Evolutionary conservation across 495 filamentous ascomycete species (phyloP).

Genomic region (Podospora comata): DNA sequence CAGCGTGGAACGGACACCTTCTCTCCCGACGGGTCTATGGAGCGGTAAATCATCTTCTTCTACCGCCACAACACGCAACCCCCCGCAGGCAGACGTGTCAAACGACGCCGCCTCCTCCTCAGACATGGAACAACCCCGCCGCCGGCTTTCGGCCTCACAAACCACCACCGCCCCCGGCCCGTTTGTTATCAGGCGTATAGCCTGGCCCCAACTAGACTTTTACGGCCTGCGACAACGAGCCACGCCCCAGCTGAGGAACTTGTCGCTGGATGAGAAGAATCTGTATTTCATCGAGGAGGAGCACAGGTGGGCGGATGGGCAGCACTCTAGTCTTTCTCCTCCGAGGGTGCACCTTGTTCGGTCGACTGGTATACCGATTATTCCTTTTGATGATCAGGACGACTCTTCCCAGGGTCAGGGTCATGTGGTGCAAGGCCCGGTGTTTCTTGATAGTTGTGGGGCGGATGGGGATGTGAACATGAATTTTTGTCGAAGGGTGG

Average conservation of each 20-base stretch:
- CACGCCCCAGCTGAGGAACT: conserved; percentile 49
- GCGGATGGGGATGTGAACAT: conserved; percentile 46
- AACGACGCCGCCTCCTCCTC: neutral
- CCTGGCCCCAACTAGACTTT: conserved; percentile 54
- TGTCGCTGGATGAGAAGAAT: conserved; percentile 56
- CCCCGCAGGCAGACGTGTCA: neutral
- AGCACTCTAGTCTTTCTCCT: conserved; percentile 34
- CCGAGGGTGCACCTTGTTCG: conserved; percentile 47
- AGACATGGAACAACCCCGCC: neutral
- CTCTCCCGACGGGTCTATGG: conserved; percentile 29
- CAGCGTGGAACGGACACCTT: conserved; percentile 19
- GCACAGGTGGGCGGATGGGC: conserved; percentile 49
- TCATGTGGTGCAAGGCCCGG: conserved; percentile 46
- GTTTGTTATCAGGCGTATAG: conserved; percentile 53
- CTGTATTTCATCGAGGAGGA: conserved; percentile 45
- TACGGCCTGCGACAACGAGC: conserved; percentile 57
- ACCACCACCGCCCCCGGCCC: conserved; percentile 39
- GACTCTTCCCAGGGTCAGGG: neutral
- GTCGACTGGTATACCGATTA: conserved; percentile 55
- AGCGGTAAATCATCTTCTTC: conserved; percentile 11
- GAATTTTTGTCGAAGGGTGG: conserved; percentile 41
- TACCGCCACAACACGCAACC: conserved; percentile 1
- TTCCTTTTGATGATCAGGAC: conserved; percentile 12
- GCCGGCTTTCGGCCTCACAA: conserved; percentile 14
- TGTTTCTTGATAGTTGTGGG: conserved; percentile 49